Conservation (phyloP, 805 yeast species). For the Phaffomyces opuntiae region DNA sequence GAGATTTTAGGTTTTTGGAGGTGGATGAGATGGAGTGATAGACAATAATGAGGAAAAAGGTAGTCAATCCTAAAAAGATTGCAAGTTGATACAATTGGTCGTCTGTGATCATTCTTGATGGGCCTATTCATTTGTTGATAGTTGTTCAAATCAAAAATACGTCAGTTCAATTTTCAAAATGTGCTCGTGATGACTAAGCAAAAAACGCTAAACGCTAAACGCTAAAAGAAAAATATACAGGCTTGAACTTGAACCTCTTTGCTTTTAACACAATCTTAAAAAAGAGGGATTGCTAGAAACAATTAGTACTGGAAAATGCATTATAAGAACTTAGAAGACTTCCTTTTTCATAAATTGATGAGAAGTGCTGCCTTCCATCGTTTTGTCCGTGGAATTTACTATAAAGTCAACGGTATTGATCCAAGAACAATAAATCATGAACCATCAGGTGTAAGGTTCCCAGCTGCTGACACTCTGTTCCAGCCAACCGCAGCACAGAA, state of each 20-base stretch:
- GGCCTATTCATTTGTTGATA: neutral
- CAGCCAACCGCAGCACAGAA: slow-evolving; percentile 49
- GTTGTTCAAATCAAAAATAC: neutral
- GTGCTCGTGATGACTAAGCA: neutral
- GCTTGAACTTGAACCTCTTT: neutral
- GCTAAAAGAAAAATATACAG: neutral
- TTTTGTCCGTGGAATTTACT: slow-evolving; percentile 57
- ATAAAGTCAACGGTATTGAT: slow-evolving; percentile 48
- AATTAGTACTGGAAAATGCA: neutral
- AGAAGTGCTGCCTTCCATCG: slow-evolving; percentile 52
- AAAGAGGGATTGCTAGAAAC: no score
- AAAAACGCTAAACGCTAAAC: no score
- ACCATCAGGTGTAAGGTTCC: slow-evolving; percentile 14
- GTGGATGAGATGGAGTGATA: slow-evolving; percentile 64
- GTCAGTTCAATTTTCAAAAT: neutral
- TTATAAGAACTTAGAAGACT: slow-evolving; percentile 40
- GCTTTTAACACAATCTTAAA: no score
- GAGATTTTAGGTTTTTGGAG: slow-evolving; percentile 11
- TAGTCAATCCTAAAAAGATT: slow-evolving; percentile 62
- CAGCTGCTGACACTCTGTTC: slow-evolving; percentile 13
- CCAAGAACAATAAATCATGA: slow-evolving; percentile 32
- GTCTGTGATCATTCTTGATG: slow-evolving; percentile 67
- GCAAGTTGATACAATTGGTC: slow-evolving; percentile 69
- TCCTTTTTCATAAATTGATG: slow-evolving; percentile 38
- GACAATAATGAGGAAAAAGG: slow-evolving; percentile 62